Evolutionary conservation across 495 filamentous ascomycete species (phyloP), one percentile per base, ranked within the genome.

Genomic region (Aspergillus coremiiformis): DNA sequence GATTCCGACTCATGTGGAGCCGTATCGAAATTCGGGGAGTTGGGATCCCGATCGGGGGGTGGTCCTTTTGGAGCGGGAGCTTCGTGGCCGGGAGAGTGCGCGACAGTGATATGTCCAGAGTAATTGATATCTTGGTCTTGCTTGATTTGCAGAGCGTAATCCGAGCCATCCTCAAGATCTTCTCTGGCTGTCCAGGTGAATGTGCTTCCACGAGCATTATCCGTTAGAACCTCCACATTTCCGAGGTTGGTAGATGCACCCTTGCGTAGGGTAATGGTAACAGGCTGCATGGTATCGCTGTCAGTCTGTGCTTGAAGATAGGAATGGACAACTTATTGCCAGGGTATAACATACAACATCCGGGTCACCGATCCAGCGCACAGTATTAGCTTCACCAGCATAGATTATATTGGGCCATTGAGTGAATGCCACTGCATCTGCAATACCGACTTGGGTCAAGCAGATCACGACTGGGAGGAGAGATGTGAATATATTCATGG

Each of bases 91-190:
- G 53, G 17, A 33, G 45, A n/a, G 57, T 43, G 33, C 2, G 26
- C 51, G 42, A 63, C 45, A 1, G 32, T 64, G 15, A 78, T 33
- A 20, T 68, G 65, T 5, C 67, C 73, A n/a, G 74, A 71, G 52
- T 77, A 79, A 52, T 79, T 79, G 21, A 63, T 53, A 4, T 69
- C 33, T 11, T 61, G 66, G 33, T 58, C 64, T 52, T 78, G 76
- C 14, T 53, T 51, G 58, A 79, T 73, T 51, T 75, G 62, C 42
- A 78, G 66, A 17, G 76, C 74, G 49, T 79, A 79, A 56, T 70
- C 64, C 6, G 64, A 27, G 15, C 61, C 69, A 24, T 65, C 55
- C n/a, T 66, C 63, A 26, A 78, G 57, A 15, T 60, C 61, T 23
- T 50, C 55, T 17, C 65, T 62, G 14, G 71, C 69, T 0, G 62